These are phyloP conservation scores for Phaeosphaeriaceae sp. DNA, from an alignment of 2,329 filamentous ascomycete species.

Conservation along the genomic window DNA sequence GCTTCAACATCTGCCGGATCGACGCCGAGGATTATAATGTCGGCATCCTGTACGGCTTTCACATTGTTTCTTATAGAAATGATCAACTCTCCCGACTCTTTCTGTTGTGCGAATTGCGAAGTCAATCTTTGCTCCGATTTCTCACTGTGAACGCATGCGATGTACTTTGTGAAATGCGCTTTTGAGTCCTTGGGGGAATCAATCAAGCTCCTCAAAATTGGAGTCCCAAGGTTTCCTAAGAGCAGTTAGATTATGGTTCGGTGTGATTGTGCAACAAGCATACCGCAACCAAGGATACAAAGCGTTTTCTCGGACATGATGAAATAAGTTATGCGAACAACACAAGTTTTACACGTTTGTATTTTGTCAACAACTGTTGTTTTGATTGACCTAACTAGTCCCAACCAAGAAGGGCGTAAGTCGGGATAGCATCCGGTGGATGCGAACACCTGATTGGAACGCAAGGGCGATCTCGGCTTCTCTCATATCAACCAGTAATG, in stretches of 20 bases:
- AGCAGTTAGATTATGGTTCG: not conserved
- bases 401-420: not conserved
- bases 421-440: constrained; percentile 7
- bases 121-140: constrained; percentile 45
- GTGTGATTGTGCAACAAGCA: not conserved
- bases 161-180: constrained; percentile 42
- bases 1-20: constrained; percentile 54
- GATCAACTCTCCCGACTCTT: constrained; percentile 34
- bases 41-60: constrained; percentile 44
- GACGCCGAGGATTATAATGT: constrained; percentile 56
- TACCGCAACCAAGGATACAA: constrained; percentile 41
- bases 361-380: not conserved
- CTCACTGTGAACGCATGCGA: constrained; percentile 53
- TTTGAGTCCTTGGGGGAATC: constrained; percentile 16
- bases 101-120: constrained; percentile 39
- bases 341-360: no score
- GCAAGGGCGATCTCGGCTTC: constrained; percentile 6
- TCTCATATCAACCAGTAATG: not conserved
- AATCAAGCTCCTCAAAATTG: constrained; percentile 47
- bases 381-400: not conserved
- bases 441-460: not conserved
- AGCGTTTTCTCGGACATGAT: constrained; percentile 26
- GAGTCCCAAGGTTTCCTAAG: constrained; percentile 49
- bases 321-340: no score
- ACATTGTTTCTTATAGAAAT: constrained; percentile 46